Conservation (phyloP, 257 asterid genomes). For the Jaltomata sinuosa region DNA sequence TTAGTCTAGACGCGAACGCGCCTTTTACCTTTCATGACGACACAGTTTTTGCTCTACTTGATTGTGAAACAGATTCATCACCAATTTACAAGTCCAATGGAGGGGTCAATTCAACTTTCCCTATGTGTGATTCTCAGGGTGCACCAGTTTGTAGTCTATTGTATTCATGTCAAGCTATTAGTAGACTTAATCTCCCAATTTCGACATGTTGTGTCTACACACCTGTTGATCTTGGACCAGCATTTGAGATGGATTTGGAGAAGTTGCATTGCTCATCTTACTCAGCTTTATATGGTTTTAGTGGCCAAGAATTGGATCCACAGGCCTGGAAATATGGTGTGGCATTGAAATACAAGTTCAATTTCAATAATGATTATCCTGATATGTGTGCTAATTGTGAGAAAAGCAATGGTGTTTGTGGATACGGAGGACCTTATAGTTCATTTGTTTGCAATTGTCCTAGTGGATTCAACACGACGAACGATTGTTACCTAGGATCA, state of each 20-base stretch:
- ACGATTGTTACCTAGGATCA: slow-evolving; percentile 46
- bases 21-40: slow-evolving; percentile 59
- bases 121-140: slow-evolving; percentile 54
- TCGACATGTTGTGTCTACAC: slow-evolving; percentile 73
- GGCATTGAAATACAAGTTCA: slow-evolving; percentile 64
- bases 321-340: slow-evolving; percentile 66
- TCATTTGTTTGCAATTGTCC: slow-evolving; percentile 63
- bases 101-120: slow-evolving; percentile 31
- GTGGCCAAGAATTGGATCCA: slow-evolving; percentile 45
- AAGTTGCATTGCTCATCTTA: slow-evolving; percentile 55
- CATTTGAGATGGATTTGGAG: slow-evolving; percentile 63
- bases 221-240: slow-evolving; percentile 83
- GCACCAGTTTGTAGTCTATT: slow-evolving; percentile 39
- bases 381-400: slow-evolving; percentile 58
- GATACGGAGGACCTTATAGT: slow-evolving; percentile 33
- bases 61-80: slow-evolving; percentile 38
- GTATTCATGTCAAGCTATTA: slow-evolving; percentile 54
- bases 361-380: slow-evolving; percentile 63
- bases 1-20: slow-evolving; percentile 69
- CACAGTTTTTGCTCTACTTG: slow-evolving; percentile 59
- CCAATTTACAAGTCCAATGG: slow-evolving; percentile 27
- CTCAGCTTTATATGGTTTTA: slow-evolving; percentile 57
- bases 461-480: slow-evolving; percentile 50
- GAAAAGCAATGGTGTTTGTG: slow-evolving; percentile 74
- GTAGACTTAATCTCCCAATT: slow-evolving; percentile 39